Evolutionary conservation across 352 stramenopile species (phyloP).

Genomic region (Phytophthora palmivora): DNA sequence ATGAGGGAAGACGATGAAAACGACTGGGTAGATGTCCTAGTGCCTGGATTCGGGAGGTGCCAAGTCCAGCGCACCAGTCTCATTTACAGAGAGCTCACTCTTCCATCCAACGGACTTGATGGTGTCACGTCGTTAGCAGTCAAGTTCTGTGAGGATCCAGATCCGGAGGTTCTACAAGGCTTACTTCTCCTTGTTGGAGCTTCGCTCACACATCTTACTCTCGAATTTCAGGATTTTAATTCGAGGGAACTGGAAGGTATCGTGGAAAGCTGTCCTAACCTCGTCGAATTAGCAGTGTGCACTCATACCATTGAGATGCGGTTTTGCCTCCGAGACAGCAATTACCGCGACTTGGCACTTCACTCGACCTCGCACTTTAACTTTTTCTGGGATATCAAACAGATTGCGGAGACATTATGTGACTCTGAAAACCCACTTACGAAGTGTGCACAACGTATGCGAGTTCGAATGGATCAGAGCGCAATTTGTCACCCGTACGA

Average conservation of each 20-base stretch:
- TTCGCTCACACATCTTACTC: conserved; percentile 26
- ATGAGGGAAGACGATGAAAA: conserved; percentile 3
- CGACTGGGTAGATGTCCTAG: conserved; percentile 14
- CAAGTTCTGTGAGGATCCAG: conserved; percentile 30
- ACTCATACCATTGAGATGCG: conserved; percentile 28
- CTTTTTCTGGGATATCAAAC: conserved; percentile 10
- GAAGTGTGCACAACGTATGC: conserved; percentile 24
- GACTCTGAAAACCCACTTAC: conserved; percentile 26
- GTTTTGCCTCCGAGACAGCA: conserved; percentile 26
- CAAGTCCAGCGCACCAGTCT: conserved; percentile 16
- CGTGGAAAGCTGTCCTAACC: conserved; percentile 30
- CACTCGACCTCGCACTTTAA: conserved; percentile 5
- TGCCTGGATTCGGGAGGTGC: conserved; percentile 35
- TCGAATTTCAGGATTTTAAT: conserved; percentile 29
- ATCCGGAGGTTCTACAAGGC: conserved; percentile 21
- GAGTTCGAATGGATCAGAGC: conserved; percentile 28
- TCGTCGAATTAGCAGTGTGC: conserved; percentile 29
- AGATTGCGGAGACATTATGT: conserved; percentile 15
- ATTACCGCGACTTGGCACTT: conserved; percentile 26
- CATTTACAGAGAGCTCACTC: conserved; percentile 11
- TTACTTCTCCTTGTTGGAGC: conserved; percentile 29
- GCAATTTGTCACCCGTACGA: conserved; percentile 3
- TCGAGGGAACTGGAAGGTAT: conserved; percentile 25
- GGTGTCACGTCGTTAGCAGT: conserved; percentile 30
- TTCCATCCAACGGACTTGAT: conserved; percentile 24